Conservation (phyloP, 495 filamentous ascomycete species). For the Polyplosphaeria fusca region DNA sequence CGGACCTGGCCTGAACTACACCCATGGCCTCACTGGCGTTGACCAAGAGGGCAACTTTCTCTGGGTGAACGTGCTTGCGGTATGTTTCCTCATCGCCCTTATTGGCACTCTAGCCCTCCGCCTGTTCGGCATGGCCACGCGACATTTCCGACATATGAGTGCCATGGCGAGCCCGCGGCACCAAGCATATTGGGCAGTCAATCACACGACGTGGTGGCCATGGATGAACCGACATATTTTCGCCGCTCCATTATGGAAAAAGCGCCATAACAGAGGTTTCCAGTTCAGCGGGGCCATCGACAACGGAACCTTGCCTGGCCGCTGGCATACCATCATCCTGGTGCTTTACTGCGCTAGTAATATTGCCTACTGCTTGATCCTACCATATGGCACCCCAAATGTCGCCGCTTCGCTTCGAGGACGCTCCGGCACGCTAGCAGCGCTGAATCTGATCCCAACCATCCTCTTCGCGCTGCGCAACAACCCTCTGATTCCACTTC, state of each 20-base stretch:
- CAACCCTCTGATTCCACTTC: slow-evolving; percentile 79
- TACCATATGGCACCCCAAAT: slow-evolving; percentile 54
- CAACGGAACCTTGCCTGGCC: slow-evolving; percentile 82
- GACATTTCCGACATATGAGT: slow-evolving; percentile 67
- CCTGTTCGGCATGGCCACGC: slow-evolving; percentile 60
- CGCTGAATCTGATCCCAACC: slow-evolving; percentile 88
- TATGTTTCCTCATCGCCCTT: slow-evolving; percentile 49
- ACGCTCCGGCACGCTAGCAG: slow-evolving; percentile 75
- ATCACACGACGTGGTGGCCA: slow-evolving; percentile 62
- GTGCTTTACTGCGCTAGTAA: slow-evolving; percentile 70
- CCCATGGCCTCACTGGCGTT: slow-evolving; percentile 41
- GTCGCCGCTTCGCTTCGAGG: slow-evolving; percentile 71
- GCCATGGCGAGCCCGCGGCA: slow-evolving; percentile 52
- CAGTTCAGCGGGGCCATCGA: slow-evolving; percentile 81
- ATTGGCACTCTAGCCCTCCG: slow-evolving; percentile 56
- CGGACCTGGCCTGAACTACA: slow-evolving; percentile 15
- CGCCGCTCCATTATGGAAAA: slow-evolving; percentile 75
- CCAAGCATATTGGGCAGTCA: slow-evolving; percentile 61
- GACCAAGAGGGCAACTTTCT: slow-evolving; percentile 41
- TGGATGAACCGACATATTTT: slow-evolving; percentile 76
- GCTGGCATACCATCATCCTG: slow-evolving; percentile 78
- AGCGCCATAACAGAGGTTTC: slow-evolving; percentile 85
- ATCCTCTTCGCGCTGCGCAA: slow-evolving; percentile 87
- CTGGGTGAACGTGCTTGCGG: slow-evolving; percentile 36
- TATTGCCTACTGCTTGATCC: slow-evolving; percentile 72